Percentiles rank a stretch among this genome's conserved stretches.
Evolutionary conservation across 2,329 filamentous ascomycete genomes (phyloP).

Genomic region (Botrytis galanthina): DNA sequence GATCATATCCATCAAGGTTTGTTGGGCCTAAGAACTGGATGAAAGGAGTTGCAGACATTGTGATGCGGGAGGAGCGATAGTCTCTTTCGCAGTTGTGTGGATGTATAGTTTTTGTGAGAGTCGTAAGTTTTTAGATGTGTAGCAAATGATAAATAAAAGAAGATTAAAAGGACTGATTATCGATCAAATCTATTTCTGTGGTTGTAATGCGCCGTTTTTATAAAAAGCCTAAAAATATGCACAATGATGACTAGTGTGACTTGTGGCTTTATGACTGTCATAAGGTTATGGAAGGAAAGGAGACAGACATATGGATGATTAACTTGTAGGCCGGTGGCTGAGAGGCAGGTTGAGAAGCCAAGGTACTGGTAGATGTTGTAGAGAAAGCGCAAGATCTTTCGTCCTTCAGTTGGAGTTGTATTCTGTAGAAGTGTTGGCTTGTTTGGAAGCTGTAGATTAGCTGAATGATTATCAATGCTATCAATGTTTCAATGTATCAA

Average conservation of each 20-base stretch:
- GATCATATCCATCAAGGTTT: constrained; percentile 50
- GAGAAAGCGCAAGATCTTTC: background rate
- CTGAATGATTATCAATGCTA: background rate
- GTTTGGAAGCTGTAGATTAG: background rate
- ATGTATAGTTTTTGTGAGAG: background rate
- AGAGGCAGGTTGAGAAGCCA: background rate
- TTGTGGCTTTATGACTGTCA: background rate
- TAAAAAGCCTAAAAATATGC: background rate
- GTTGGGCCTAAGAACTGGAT: constrained; percentile 42
- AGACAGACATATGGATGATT: background rate
- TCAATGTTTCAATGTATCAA: background rate
- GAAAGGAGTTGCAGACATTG: constrained; percentile 33
- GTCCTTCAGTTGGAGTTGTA: background rate
- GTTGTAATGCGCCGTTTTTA: background rate
- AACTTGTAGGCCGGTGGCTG: background rate
- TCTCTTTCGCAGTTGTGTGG: background rate
- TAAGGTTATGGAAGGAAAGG: background rate
- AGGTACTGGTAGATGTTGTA: background rate
- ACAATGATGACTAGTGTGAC: background rate
- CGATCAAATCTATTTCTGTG: background rate
- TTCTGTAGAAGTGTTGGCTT: background rate
- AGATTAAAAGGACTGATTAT: background rate
- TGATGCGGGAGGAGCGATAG: background rate
- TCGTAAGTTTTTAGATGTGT: background rate
- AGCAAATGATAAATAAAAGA: background rate